Percentiles rank a stretch among this genome's conserved stretches.
Evolutionary conservation across 164 flowering plant species (phyloP).

Genomic region (Sextonia rubra): DNA sequence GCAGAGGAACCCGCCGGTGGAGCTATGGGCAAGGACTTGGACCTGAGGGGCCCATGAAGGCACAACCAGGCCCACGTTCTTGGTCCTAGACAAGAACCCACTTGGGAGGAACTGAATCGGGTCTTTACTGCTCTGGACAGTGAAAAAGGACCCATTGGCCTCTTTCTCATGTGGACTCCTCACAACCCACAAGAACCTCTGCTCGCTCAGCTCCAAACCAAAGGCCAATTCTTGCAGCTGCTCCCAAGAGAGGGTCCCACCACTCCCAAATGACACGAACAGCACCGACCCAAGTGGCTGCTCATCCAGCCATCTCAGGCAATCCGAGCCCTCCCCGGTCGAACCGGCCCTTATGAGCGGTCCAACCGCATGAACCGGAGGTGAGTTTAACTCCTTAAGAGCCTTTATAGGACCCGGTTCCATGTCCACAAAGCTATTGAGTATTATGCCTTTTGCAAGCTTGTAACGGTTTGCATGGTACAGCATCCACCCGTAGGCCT

Average conservation of each 20-base stretch:
- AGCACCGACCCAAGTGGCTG: conserved; percentile 37
- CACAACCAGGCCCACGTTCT: conserved; percentile 29
- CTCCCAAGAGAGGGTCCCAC: conserved; percentile 30
- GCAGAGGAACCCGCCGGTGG: conserved; percentile 38
- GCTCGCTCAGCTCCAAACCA: conserved; percentile 38
- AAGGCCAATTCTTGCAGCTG: conserved; percentile 34
- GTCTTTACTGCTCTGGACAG: conserved; percentile 12
- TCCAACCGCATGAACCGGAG: conserved; percentile 33
- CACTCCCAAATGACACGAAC: conserved; percentile 39
- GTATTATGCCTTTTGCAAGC: conserved; percentile 24
- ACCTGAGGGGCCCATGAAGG: conserved; percentile 44
- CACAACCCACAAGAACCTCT: conserved; percentile 39
- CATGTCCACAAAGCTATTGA: conserved; percentile 23
- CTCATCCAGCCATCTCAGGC: conserved; percentile 36
- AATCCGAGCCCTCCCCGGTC: conserved; percentile 6
- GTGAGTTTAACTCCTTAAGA: conserved; percentile 12
- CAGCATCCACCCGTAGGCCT: conserved; percentile 23
- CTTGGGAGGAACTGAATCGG: conserved; percentile 24
- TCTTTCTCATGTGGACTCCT: conserved; percentile 25
- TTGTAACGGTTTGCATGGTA: conserved; percentile 8
- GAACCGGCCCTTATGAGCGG: conserved; percentile 23
- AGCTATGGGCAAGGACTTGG: conserved; percentile 26
- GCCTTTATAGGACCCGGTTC: conserved; percentile 23
- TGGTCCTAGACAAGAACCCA: conserved; percentile 32
- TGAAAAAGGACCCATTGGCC: conserved; percentile 19